phyloP scores from a whole-genome alignment of 2,329 filamentous ascomycete genomes.

The Aspergillus alliaceus region DNA sequence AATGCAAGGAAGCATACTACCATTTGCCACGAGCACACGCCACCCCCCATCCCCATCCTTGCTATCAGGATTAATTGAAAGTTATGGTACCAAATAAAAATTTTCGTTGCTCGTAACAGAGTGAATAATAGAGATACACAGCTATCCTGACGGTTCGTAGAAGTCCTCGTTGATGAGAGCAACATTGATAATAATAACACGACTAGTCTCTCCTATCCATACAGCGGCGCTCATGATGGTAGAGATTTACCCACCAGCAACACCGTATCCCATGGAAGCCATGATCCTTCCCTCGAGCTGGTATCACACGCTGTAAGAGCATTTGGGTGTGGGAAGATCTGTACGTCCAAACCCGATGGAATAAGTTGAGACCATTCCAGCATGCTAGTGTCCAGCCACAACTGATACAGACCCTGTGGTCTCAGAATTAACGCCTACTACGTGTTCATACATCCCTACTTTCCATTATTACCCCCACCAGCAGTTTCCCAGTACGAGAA shows the following conservation, averaged over 20 bases:
- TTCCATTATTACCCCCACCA: constrained; percentile 22
- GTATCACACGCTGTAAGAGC: constrained; percentile 9
- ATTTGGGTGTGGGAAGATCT: constrained; percentile 21
- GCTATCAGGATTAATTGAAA: neutral
- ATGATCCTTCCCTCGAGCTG: neutral
- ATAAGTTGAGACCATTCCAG: no score
- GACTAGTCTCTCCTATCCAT: neutral
- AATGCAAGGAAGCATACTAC: constrained; percentile 5
- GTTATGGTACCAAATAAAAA: no score
- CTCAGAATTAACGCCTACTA: constrained; percentile 27
- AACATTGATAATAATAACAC: no score
- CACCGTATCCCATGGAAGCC: neutral
- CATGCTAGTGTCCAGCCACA: no score
- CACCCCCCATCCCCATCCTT: neutral
- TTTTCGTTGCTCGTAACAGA: no score
- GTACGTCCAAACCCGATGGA: no score
- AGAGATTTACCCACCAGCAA: neutral
- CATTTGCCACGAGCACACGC: neutral
- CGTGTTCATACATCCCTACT: constrained; percentile 26
- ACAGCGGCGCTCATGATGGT: neutral
- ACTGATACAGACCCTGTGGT: neutral
- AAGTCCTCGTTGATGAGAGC: no score
- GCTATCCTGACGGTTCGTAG: no score
- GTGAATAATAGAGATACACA: no score
- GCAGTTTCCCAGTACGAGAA: constrained; percentile 14